Evolutionary conservation across 768 basidiomycete species (phyloP).

Genomic region (Clavaria fumosa): DNA sequence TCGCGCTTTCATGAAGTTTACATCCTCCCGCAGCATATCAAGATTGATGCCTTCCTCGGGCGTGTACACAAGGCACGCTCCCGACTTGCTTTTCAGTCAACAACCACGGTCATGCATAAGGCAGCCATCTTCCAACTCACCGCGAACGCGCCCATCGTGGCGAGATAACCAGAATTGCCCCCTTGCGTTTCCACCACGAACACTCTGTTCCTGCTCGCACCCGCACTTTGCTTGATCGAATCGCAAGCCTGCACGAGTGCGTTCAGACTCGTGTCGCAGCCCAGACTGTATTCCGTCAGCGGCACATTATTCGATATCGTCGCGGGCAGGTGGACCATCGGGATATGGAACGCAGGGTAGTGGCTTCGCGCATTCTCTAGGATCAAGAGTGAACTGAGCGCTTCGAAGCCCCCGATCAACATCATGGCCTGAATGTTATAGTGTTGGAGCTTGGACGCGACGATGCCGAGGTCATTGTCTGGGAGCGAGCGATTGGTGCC

Average conservation of each 20-base stretch:
- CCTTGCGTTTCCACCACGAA: conserved; percentile 99
- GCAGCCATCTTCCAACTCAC: too few species aligned
- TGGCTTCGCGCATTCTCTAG: conserved; percentile 66
- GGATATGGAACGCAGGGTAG: conserved; percentile 90
- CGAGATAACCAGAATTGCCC: conserved; percentile 91
- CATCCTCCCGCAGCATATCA: conserved; percentile 67
- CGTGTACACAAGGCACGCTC: conserved; percentile 86
- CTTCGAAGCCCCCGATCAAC: conserved; percentile 94
- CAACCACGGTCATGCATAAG: too few species aligned
- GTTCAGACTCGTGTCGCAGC: conserved; percentile 95
- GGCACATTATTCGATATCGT: conserved; percentile 98
- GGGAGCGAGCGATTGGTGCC: conserved; percentile 91
- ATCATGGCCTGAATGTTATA: conserved; percentile 65
- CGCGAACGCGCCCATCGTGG: conserved; percentile 88
- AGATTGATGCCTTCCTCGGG: conserved; percentile 84
- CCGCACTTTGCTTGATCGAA: conserved; percentile 96
- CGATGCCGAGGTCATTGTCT: conserved; percentile 68
- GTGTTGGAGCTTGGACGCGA: conserved; percentile 87
- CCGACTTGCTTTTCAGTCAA: conserved; percentile 36
- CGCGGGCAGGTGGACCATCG: conserved; percentile 91
- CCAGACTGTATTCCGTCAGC: conserved; percentile 88
- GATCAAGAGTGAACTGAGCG: conserved; percentile 64
- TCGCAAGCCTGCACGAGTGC: conserved; percentile 96
- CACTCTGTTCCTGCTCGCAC: conserved; percentile 88
- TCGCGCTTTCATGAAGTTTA: conserved; percentile 73